A percentile compares a stretch with the other conserved stretches of the same genome.
phyloP scores from a whole-genome alignment of 192 early-diverging fungal genomes.

The Powellomyces hirtus region DNA sequence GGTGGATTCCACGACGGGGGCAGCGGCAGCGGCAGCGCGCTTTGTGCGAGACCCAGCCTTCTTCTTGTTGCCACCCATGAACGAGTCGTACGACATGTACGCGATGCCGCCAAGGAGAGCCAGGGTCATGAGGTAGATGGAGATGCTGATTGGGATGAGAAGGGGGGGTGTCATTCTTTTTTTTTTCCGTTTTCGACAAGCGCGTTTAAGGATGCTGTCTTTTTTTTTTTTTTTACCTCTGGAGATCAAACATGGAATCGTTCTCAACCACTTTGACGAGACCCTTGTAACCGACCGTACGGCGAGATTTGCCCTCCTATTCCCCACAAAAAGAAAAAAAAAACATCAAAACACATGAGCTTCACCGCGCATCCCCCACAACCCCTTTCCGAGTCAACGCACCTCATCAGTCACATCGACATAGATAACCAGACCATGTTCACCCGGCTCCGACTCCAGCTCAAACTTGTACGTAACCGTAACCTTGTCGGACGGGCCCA shows the following conservation, averaged over 20 bases:
- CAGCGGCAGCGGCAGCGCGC: neutral
- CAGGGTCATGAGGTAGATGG: conserved; percentile 46
- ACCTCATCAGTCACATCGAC: conserved; percentile 45
- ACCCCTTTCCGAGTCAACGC: too few relatives aligned
- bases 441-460: conserved; percentile 45
- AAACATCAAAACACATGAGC: neutral
- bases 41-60: neutral
- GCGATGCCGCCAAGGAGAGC: conserved; percentile 40
- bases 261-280: conserved; percentile 46
- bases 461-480: conserved; percentile 47
- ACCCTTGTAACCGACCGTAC: conserved; percentile 48
- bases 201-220: too few relatives aligned
- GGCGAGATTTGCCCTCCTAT: conserved; percentile 28
- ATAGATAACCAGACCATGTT: conserved; percentile 41
- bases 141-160: conserved; percentile 41
- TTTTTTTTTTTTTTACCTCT: conserved; percentile 41
- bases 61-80: conserved; percentile 34
- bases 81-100: conserved; percentile 47
- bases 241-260: conserved; percentile 56
- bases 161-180: too few relatives aligned
- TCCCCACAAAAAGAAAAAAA: too few relatives aligned
- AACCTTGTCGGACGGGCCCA: conserved; percentile 31
- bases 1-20: neutral
- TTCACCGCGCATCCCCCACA: too few relatives aligned
- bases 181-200: too few relatives aligned